Conservation (phyloP, 192 early-diverging fungal species). For the Dissophora ornata region DNA sequence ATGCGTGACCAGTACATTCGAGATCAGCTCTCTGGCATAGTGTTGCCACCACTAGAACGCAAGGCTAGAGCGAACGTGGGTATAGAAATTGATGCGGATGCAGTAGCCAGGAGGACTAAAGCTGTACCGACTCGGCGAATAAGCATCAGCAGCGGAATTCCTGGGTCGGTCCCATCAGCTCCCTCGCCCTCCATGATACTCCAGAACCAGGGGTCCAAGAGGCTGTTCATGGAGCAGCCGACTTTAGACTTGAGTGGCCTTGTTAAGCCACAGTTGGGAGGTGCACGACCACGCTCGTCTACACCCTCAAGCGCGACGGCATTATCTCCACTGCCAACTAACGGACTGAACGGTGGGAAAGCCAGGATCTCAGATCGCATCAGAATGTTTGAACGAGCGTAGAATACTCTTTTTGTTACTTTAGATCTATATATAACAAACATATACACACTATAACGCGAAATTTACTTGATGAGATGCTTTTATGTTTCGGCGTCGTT, state of each 20-base stretch:
- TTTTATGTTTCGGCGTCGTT: no score
- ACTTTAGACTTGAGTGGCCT: neutral
- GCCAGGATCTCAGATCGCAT: constrained; percentile 24
- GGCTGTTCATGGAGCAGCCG: neutral
- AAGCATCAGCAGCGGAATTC: constrained; percentile 3
- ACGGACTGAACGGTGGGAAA: neutral
- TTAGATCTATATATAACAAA: no score
- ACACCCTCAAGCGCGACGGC: neutral
- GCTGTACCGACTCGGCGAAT: neutral
- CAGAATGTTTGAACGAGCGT: constrained; percentile 30
- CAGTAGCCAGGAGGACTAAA: neutral
- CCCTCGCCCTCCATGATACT: no score
- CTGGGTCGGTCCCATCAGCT: no score
- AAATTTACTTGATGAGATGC: no score
- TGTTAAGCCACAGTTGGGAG: constrained; percentile 2
- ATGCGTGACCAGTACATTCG: constrained; percentile 24
- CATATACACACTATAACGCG: no score
- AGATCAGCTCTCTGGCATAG: constrained; percentile 16
- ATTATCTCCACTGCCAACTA: neutral
- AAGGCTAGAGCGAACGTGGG: neutral
- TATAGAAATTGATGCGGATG: neutral
- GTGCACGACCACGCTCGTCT: neutral
- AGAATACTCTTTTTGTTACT: no score
- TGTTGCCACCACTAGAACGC: constrained; percentile 30
- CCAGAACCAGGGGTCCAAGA: neutral